Evolutionary conservation across 345 rosid species (phyloP), one percentile per base, ranked within the genome.

Genomic region (Eucalyptus lansdowneana): DNA sequence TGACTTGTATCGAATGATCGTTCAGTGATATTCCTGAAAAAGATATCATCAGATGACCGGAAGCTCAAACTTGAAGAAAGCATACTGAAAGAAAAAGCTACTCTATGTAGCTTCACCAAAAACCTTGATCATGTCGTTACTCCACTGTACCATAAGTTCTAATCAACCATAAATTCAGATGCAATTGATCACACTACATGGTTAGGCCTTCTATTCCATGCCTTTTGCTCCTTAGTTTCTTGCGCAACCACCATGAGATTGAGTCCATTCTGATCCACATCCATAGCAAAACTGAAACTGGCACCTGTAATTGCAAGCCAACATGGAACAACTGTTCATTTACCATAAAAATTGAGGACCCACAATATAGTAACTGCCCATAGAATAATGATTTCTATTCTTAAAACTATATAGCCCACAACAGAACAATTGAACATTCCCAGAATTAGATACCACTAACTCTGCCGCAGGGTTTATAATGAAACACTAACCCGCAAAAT

Each of bases 271-370:
- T 42, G 40, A 53, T 81, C 88, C 95, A 80, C 95, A 94, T 51
- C 93, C 92, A 88, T 92, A 94, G 89, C 94, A 94, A 69, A 94
- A 94, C 89, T 92, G 34, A 80, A 92, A 92, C 8, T 65, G 58
- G 88, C 96, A 93, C 92, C 96, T 94, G 91, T 88, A 89, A 87
- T 11, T 88, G 76, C 87, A 88, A 87, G 53, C 45, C 54, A 16
- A 10, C 80, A 69, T 22, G 29, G 53, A 15, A 27, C 40, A 25
- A 51, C 54, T 8, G 67, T 86, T 50, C 88, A 51, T 21, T 17
- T 31, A 17, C 42, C 25, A 31, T 6, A 31, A 53, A 31, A 50
- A 12, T 42, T 34, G 56, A 50, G 15, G 62, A 47, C 22, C n/a
- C 16, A 24, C 44, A 31, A 51, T 51, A 1, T 34, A 45, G 25